These are phyloP conservation scores for Mucor indicus DNA, from an alignment of 371 early-diverging fungal species.

Conservation along the genomic window DNA sequence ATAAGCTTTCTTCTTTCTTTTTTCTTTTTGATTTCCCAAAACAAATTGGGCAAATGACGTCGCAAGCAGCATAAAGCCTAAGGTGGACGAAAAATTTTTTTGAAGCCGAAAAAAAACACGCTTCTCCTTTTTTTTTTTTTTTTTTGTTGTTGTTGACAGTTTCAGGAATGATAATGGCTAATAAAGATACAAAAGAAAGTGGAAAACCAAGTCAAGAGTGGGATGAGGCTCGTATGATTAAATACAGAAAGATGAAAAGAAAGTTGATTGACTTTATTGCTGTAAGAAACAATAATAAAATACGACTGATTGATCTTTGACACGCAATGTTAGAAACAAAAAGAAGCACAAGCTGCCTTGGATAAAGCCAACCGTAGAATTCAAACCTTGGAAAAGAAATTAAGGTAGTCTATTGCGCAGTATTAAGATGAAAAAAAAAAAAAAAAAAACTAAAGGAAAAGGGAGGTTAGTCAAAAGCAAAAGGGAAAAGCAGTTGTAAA, in stretches of 20 bases:
- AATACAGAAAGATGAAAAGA: conserved; percentile 19
- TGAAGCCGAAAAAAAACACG: not conserved
- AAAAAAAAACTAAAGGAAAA: not conserved
- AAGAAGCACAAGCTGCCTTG: conserved; percentile 8
- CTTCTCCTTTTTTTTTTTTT: not conserved
- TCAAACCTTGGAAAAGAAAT: conserved; percentile 7
- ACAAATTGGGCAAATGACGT: too few species aligned
- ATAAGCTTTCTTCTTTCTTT: not conserved
- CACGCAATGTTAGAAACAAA: conserved; percentile 11
- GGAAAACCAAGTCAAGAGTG: conserved; percentile 3
- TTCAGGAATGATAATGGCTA: not conserved
- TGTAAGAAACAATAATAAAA: conserved; percentile 1
- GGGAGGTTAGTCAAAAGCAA: not conserved
- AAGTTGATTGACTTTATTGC: conserved; percentile 11
- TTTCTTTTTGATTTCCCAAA: too few species aligned
- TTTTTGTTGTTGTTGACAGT: not conserved
- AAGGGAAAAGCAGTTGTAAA: too few species aligned
- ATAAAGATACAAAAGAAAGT: not conserved
- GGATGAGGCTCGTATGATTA: conserved; percentile 10
- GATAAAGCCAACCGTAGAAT: conserved; percentile 16
- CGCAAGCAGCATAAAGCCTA: too few species aligned
- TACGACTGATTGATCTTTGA: not conserved
- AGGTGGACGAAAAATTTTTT: too few species aligned
- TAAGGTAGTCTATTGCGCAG: not conserved
- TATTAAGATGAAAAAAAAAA: not conserved